Evolutionary conservation across 169 alveolate species (phyloP).

Genomic region (Cryptosporidium xiaoi): DNA sequence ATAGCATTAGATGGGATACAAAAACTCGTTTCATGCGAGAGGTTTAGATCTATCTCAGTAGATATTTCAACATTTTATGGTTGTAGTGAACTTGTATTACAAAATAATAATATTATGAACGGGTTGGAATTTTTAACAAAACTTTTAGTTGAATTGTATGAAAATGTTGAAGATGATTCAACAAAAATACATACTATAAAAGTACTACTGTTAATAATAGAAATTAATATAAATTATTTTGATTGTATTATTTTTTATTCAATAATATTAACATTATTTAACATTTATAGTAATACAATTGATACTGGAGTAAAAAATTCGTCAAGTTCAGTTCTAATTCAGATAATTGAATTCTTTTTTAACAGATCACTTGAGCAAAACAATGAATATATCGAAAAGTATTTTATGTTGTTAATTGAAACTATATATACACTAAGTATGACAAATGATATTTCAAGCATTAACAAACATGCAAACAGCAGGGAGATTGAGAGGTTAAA

Average conservation of each 20-base stretch:
- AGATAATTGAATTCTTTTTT: conserved; percentile 19
- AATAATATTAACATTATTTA: conserved; percentile 16
- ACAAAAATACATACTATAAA: conserved; percentile 5
- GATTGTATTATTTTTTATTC: conserved; percentile 17
- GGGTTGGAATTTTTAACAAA: conserved; percentile 33
- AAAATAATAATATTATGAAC: neutral
- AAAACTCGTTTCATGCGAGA: conserved; percentile 32
- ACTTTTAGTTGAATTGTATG: conserved; percentile 24
- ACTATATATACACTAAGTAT: conserved; percentile 18
- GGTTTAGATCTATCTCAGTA: neutral
- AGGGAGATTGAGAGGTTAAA: neutral
- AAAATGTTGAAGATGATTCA: conserved; percentile 32
- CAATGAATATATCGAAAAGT: conserved; percentile 24
- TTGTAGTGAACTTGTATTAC: neutral
- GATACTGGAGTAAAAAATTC: conserved; percentile 39
- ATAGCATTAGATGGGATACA: conserved; percentile 60
- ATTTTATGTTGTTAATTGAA: conserved; percentile 19
- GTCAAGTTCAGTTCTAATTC: conserved; percentile 30
- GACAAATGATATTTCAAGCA: conserved; percentile 21
- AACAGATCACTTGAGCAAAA: conserved; percentile 17
- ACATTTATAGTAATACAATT: conserved; percentile 38
- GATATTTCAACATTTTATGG: conserved; percentile 34
- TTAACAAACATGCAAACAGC: conserved; percentile 16
- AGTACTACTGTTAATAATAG: conserved; percentile 7
- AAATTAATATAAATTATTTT: conserved; percentile 13